Percentiles rank a stretch among this genome's conserved stretches.
These are phyloP conservation scores for Phytophthora sp. DNA, from an alignment of 352 stramenopile genomes.

Conservation along the genomic window DNA sequence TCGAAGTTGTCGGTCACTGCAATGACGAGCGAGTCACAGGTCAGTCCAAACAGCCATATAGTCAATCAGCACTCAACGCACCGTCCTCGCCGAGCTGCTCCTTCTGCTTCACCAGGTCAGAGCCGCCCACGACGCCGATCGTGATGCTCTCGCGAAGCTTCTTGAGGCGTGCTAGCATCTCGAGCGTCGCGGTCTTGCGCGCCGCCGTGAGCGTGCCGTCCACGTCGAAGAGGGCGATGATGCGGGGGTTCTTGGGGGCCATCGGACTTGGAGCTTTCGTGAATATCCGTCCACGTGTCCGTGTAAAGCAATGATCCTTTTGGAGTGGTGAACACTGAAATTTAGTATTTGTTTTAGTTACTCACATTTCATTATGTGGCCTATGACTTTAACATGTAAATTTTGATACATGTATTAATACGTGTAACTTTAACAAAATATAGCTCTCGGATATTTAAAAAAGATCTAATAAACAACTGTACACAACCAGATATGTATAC, in stretches of 20 bases:
- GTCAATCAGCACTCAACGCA: constrained; percentile 34
- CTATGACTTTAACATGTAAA: no score
- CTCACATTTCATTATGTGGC: no score
- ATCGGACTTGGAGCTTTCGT: constrained; percentile 21
- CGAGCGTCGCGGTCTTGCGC: constrained; percentile 88
- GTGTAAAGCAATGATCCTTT: background rate
- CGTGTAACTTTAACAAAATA: no score
- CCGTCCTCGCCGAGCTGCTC: constrained; percentile 97
- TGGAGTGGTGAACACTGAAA: constrained; percentile 17
- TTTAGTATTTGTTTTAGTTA: no score
- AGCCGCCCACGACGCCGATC: constrained; percentile 98
- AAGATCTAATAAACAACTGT: no score
- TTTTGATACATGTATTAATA: no score
- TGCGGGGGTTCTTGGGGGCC: constrained; percentile 85
- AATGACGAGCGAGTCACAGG: background rate
- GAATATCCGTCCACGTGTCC: constrained; percentile 28
- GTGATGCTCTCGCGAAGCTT: constrained; percentile 94
- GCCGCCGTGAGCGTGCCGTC: constrained; percentile 98
- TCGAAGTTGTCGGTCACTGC: constrained; percentile 95
- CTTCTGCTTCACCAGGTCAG: constrained; percentile 98
- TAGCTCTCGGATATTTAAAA: no score
- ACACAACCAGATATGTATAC: no score
- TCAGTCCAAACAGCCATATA: background rate
- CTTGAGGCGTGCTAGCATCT: constrained; percentile 95
- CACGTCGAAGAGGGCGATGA: constrained; percentile 99